Conservation (phyloP, 768 basidiomycete genomes). For the Panaeolus cyanescens region DNA sequence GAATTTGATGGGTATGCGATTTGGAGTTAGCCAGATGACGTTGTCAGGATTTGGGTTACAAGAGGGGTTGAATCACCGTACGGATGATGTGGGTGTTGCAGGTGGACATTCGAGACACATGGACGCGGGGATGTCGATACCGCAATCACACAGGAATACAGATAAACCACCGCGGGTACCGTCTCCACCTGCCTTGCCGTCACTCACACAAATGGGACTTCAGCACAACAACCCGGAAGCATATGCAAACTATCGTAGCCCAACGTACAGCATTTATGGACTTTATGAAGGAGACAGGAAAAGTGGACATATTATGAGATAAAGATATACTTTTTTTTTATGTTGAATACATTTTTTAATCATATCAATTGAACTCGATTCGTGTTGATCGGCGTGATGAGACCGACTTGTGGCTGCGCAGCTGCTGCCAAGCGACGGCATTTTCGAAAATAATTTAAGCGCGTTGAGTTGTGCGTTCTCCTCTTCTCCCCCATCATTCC, state of each 20-base stretch:
- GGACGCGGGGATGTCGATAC: constrained; percentile 6
- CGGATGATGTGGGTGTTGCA: constrained; percentile 1
- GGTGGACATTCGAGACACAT: background rate
- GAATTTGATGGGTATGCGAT: constrained; percentile 61
- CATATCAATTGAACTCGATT: background rate
- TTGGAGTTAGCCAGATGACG: constrained; percentile 37
- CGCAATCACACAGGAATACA: constrained; percentile 33
- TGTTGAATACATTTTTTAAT: background rate
- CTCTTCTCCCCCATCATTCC: constrained; percentile 5
- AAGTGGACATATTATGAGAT: constrained; percentile 33
- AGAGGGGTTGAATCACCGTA: constrained; percentile 3
- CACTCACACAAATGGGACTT: constrained; percentile 76
- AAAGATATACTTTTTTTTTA: background rate
- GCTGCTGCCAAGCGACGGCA: constrained; percentile 4
- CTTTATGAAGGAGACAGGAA: constrained; percentile 68
- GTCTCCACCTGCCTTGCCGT: constrained; percentile 73
- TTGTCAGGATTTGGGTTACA: constrained; percentile 22
- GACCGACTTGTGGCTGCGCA: constrained; percentile 18
- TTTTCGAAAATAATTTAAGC: background rate
- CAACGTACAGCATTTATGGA: constrained; percentile 83
- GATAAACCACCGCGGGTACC: constrained; percentile 81
- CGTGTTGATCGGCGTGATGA: background rate
- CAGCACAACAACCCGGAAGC: constrained; percentile 62
- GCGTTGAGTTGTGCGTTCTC: constrained; percentile 2
- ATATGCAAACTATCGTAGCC: constrained; percentile 70